Evolutionary conservation across 1,284 basidiomycete species (phyloP), one percentile per base, ranked within the genome.

Genomic region (Inonotus hispidus): DNA sequence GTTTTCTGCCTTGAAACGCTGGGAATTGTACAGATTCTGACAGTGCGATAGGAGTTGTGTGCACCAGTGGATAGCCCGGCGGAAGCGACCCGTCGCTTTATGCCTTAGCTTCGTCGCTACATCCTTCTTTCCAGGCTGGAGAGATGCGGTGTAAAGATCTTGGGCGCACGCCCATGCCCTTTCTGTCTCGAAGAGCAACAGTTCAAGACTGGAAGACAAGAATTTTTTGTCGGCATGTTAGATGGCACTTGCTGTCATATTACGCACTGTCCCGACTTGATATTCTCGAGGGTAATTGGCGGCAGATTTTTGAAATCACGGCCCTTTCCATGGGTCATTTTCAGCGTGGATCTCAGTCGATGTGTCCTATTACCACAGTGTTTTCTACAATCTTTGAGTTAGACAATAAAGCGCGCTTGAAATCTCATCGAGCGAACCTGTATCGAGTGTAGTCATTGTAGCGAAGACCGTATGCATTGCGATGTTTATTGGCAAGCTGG

Each of bases 331-430:
- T 95, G 92, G 11, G 92, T 95, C 72, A 88, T 82, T 69, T 90
- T 91, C 58, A 95, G 82, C 1, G 86, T 82, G 41, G 90, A 89
- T 63, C 95, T 85, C 54, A 97, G 77, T 50, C 93, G 88, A 75
- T 96, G 93, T 0, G 93, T 89, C 70, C 93, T 87, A 72, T 93
- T 93, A 14, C 90, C 84, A 71, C 94, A 97, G 69, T 95, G 95
- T 68, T 91, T 92, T 66, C 93, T 93, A 63, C 61, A 45, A 7
- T 45, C 32, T 7, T 35, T n/a, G 23, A 29, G 46, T 57, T 47
- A 14, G n/a, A 13, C 49, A 38, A n/a, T n/a, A 13, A 6, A 41
- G 5, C 2, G 41, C 7, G 19, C 41, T 16, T 8, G 5, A n/a
- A 43, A 7, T 43, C 19, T 16, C n/a, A 43, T 57, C 25, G 5